These are phyloP conservation scores for Dictyostelium brefeldianum DNA, from an alignment of 78 protist genomes.

Conservation along the genomic window DNA sequence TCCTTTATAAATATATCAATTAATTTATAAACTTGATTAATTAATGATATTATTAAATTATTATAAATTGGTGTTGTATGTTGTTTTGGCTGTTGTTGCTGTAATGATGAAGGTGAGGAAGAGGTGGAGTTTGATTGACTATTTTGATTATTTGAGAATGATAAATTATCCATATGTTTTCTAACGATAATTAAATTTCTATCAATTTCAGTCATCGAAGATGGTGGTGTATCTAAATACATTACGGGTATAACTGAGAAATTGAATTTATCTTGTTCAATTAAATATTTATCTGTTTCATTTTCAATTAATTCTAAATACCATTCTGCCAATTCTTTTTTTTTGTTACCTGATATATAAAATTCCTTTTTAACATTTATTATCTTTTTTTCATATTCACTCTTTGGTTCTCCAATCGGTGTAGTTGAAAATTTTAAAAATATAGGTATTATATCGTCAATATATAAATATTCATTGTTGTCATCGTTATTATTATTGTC, in stretches of 20 bases:
- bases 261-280: slow-evolving; percentile 14
- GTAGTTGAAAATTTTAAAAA: slow-evolving; percentile 27
- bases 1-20: slow-evolving; percentile 26
- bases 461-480: neutral
- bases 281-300: slow-evolving; percentile 36
- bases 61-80: slow-evolving; percentile 14
- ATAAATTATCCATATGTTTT: slow-evolving; percentile 29
- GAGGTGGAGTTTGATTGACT: neutral
- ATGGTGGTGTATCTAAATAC: slow-evolving; percentile 59
- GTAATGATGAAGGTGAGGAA: neutral
- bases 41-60: slow-evolving; percentile 9
- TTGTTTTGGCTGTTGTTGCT: slow-evolving; percentile 6
- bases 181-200: slow-evolving; percentile 43
- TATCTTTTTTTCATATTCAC: slow-evolving; percentile 25
- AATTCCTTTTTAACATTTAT: neutral
- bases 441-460: neutral
- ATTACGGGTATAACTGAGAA: slow-evolving; percentile 40
- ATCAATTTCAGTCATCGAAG: slow-evolving; percentile 69
- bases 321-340: slow-evolving; percentile 36
- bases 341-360: slow-evolving; percentile 34
- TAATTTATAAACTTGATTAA: neutral
- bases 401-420: slow-evolving; percentile 3
- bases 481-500: too few relatives aligned
- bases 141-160: neutral
- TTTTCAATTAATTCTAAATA: slow-evolving; percentile 56